Base-by-base conservation (phyloP, 192 early-diverging fungal species). In the Geranomyces michiganensis region DNA sequence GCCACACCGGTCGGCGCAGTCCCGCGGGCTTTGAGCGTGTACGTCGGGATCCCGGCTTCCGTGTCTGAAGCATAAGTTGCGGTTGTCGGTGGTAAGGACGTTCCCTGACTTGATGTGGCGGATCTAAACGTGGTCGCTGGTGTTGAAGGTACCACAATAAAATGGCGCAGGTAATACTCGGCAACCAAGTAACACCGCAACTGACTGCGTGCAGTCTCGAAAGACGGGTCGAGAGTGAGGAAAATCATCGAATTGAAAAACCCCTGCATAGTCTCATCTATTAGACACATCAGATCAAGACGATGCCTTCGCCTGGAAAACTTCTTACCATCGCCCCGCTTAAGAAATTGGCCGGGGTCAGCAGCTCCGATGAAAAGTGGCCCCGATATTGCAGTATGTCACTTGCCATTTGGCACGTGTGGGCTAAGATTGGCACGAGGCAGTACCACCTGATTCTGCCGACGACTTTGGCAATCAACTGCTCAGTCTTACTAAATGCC, bases 381-480 rank as follows among this genome's bases (percentile, higher is more conserved):
- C 33, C 15, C 27, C 24, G 9, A 17, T 46, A 30, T 19, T 22
- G 31, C 1, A 61, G 41, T 14, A 72, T 30, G 59, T 72, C 70
- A 24, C 27, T n/a, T 26, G 62, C 60, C 27, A 72, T 17, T 30
- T 60, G 26, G 22, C 22, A 72, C 19, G 49, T 33, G 6, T 72
- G 70, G 15, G 70, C 46, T 7, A 72, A 15, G 19, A 72, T 12
- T 0, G 70, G 70, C 17, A 65, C 62, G 7, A 53, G 22, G 41
- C 70, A 72, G 61, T 72, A 72, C 27, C 46, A 64, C n/a, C 29
- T 27, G 29, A 72, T 64, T 15, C 70, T 31, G 31, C 32, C 26
- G 15, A 72, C 70, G 3, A 48, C 70, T 0, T 29, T 8, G 27
- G 61, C 17, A 26, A 72, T 30, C 60, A 72, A 26, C 14, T 47